Percentiles rank a stretch among this genome's conserved stretches.
phyloP scores from a whole-genome alignment of 2,329 filamentous ascomycete genomes.

The Penicillium sp. region DNA sequence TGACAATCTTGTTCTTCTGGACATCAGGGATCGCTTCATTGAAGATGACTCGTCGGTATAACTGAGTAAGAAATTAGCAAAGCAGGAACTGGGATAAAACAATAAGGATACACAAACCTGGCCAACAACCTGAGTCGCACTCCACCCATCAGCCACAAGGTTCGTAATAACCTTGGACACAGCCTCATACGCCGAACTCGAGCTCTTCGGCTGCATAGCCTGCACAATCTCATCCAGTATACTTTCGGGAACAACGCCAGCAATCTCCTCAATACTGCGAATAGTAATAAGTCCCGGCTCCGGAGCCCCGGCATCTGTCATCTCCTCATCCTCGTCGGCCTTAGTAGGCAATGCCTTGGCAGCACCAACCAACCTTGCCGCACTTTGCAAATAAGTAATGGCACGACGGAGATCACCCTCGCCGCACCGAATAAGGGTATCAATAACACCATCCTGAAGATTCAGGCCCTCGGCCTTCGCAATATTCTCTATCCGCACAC shows the following conservation, averaged over 20 bases:
- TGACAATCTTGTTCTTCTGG: conserved; percentile 87
- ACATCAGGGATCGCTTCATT: conserved; percentile 80
- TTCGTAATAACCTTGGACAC: conserved; percentile 81
- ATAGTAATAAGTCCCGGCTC: conserved; percentile 63
- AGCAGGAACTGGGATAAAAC: background rate
- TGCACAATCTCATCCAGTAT: conserved; percentile 70
- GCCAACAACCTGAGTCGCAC: conserved; percentile 79
- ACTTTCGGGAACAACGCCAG: conserved; percentile 79
- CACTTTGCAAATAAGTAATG: conserved; percentile 93
- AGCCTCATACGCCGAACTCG: conserved; percentile 65
- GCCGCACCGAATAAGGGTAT: conserved; percentile 80
- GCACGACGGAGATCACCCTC: conserved; percentile 95
- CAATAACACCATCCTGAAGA: conserved; percentile 75
- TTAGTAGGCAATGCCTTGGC: conserved; percentile 42
- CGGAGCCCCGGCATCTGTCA: conserved; percentile 58
- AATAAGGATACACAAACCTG: conserved; percentile 57
- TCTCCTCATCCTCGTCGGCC: conserved; percentile 60
- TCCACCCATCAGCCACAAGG: conserved; percentile 96
- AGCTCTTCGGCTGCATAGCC: conserved; percentile 71
- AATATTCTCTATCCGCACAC: conserved; percentile 76
- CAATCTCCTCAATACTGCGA: conserved; percentile 86
- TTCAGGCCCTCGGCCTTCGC: conserved; percentile 73
- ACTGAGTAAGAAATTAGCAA: conserved; percentile 14
- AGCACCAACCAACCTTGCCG: conserved; percentile 81
- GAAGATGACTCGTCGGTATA: conserved; percentile 75